phyloP scores from a whole-genome alignment of 768 basidiomycete genomes.

The Trametes cubensis region DNA sequence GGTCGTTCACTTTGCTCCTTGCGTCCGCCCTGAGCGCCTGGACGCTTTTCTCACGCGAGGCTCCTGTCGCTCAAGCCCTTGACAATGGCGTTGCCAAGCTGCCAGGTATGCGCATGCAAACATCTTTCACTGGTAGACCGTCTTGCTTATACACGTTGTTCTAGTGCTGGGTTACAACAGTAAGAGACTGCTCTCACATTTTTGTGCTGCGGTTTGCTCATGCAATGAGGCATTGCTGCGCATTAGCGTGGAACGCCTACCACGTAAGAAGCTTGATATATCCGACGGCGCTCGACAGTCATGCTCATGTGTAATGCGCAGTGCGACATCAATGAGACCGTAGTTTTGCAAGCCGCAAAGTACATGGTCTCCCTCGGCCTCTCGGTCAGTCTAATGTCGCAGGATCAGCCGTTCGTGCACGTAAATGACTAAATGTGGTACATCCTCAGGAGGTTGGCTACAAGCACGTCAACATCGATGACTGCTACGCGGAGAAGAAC shows the following conservation, averaged over 20 bases:
- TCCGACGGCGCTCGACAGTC: background rate
- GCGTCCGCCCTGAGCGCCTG: slow-evolving; percentile 14
- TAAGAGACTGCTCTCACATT: slow-evolving; percentile 33
- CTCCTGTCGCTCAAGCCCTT: slow-evolving; percentile 10
- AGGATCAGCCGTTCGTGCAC: background rate
- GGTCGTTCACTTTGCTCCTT: slow-evolving; percentile 10
- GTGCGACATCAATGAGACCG: slow-evolving; percentile 61
- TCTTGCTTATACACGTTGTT: background rate
- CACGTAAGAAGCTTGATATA: slow-evolving; percentile 43
- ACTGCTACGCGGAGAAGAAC: slow-evolving; percentile 64
- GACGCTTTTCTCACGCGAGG: slow-evolving; percentile 5
- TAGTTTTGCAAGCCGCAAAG: slow-evolving; percentile 52
- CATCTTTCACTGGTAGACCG: no score
- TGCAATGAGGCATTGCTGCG: slow-evolving; percentile 8
- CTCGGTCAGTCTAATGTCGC: slow-evolving; percentile 29
- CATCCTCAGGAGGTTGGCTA: slow-evolving; percentile 58
- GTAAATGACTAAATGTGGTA: background rate
- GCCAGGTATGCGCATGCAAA: slow-evolving; percentile 34
- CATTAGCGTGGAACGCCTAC: slow-evolving; percentile 69
- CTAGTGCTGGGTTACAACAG: slow-evolving; percentile 68
- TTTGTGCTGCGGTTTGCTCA: background rate
- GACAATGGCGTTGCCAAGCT: slow-evolving; percentile 38
- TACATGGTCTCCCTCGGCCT: slow-evolving; percentile 57
- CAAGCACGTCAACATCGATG: slow-evolving; percentile 61
- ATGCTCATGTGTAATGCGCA: slow-evolving; percentile 27